Percentiles rank a stretch among this genome's conserved stretches.
Evolutionary conservation across 2,329 filamentous ascomycete genomes (phyloP).

Genomic region (Ascochyta lentis): DNA sequence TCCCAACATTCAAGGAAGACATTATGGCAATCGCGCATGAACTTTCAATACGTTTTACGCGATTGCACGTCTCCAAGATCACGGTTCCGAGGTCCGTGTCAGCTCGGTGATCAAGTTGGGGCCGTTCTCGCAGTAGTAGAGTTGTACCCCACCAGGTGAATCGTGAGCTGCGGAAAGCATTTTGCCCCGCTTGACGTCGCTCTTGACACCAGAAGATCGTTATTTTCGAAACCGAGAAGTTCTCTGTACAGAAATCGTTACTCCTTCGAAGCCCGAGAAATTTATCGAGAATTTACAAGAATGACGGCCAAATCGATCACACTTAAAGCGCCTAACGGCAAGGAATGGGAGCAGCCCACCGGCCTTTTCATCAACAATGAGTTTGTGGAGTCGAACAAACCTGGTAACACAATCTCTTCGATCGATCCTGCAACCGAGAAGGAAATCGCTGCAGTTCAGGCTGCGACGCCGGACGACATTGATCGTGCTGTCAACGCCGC

Average conservation of each 20-base stretch:
- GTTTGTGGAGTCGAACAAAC: slow-evolving; percentile 44
- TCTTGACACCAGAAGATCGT: neutral
- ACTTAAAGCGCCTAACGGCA: slow-evolving; percentile 50
- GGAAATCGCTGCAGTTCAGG: slow-evolving; percentile 41
- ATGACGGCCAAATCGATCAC: slow-evolving; percentile 26
- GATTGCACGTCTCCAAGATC: neutral
- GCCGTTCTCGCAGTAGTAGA: neutral
- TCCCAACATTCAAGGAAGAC: neutral
- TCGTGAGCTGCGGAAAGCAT: slow-evolving; percentile 5
- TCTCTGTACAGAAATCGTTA: neutral
- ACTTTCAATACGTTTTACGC: neutral
- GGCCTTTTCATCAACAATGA: slow-evolving; percentile 56
- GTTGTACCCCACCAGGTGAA: neutral
- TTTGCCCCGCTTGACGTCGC: slow-evolving; percentile 4
- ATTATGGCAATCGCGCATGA: neutral
- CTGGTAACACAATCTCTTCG: slow-evolving; percentile 23
- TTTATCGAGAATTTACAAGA: neutral
- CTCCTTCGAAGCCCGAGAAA: neutral
- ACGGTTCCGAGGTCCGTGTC: neutral
- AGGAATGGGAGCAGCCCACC: slow-evolving; percentile 47
- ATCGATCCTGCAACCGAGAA: slow-evolving; percentile 32
- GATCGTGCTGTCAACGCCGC: slow-evolving; percentile 46
- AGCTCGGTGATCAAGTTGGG: neutral
- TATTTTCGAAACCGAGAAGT: neutral
- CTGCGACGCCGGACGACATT: slow-evolving; percentile 43